phyloP scores from a whole-genome alignment of 2,329 filamentous ascomycete genomes.

The Cytospora leucostoma region DNA sequence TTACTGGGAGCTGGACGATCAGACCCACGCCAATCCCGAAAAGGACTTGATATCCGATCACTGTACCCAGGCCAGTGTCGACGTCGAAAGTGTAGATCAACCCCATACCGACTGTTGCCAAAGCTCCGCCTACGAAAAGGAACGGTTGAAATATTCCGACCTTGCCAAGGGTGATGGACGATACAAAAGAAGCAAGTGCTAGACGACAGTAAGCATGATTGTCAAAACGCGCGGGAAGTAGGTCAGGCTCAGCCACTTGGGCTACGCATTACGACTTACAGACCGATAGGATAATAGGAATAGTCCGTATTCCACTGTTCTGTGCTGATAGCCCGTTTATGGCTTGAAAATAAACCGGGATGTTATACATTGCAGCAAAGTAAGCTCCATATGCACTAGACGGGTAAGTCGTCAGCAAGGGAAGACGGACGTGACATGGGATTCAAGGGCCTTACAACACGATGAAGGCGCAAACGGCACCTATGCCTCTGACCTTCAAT shows the following conservation, averaged over 20 bases:
- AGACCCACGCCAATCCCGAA: background rate
- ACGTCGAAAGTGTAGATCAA: background rate
- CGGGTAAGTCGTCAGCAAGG: too few relatives aligned
- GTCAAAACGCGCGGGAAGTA: too few relatives aligned
- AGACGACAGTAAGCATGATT: too few relatives aligned
- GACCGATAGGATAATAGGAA: background rate
- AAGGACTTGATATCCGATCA: constrained; percentile 1
- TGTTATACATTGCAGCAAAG: too few relatives aligned
- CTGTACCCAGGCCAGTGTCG: background rate
- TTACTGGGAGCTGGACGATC: background rate
- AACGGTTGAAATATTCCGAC: background rate
- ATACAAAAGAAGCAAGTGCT: background rate
- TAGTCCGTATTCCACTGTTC: background rate
- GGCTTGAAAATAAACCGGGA: too few relatives aligned
- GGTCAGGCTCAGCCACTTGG: too few relatives aligned
- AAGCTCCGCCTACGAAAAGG: background rate
- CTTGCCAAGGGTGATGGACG: background rate
- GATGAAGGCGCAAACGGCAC: too few relatives aligned
- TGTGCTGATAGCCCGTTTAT: background rate
- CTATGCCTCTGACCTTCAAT: too few relatives aligned
- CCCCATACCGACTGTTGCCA: background rate
- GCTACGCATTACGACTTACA: background rate
- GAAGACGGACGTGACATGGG: too few relatives aligned
- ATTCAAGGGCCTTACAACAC: too few relatives aligned
- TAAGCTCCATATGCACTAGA: too few relatives aligned